Evolutionary conservation across 148 eudicot genomes (phyloP), one percentile per base, ranked within the genome.

Genomic region (Hydrangea macrophylla): DNA sequence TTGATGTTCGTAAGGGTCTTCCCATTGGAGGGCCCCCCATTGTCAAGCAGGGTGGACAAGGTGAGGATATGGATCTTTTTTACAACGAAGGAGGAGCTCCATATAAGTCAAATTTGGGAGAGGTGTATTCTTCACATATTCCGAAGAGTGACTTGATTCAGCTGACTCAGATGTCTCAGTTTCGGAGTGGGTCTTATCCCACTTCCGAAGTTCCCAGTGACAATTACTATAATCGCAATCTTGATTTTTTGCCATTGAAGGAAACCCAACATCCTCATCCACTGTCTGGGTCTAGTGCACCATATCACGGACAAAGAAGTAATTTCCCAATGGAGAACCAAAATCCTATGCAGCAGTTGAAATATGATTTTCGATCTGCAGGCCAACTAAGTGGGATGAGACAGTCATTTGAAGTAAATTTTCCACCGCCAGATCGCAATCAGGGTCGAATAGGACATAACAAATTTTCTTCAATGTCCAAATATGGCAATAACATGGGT

Each of bases 331-430:
- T 18, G 57, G 72, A 60, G 56, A 70, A 42, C 64, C 69, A 22
- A 12, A 56, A 68, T 65, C 17, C 58, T 18, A 51, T 76, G 18
- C 63, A 57, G 80, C 86, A 69, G 30, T 70, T 55, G 54, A 76
- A 77, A 55, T 75, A 76, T 78, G 74, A 64, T 50, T 57, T 73
- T 37, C 69, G 27, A 59, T 61, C 84, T 56, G 74, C 75, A 35
- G 74, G 69, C 24, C 78, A 71, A 28, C 26, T 60, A 25, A 71
- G 68, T 36, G 83, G 77, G 54, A 62, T 27, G 23, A 62, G 78
- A 58, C 73, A 22, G 32, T 70, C 65, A 28, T 35, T 76, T 70
- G 84, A 72, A 40, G 62, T 61, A 18, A 64, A 71, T 64, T 64
- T 54, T 23, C 69, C 54, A 42, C 18, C 64, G 40, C 42, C 17